Conservation (phyloP, 2,329 filamentous ascomycete genomes). For the Colletotrichum aenigma region DNA sequence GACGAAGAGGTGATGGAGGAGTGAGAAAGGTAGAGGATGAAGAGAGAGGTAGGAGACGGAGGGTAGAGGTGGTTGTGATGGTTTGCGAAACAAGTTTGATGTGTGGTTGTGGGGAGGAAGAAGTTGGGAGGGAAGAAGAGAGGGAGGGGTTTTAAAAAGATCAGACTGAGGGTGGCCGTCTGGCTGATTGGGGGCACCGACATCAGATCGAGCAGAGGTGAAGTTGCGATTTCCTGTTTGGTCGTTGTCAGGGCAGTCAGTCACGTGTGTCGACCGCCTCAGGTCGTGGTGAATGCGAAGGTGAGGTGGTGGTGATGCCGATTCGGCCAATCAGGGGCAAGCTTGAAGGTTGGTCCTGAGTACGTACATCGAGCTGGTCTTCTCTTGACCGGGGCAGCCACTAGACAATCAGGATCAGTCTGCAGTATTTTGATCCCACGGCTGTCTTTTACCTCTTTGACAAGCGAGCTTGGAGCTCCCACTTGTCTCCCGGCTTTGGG, state of each 20-base stretch:
- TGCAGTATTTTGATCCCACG: not conserved
- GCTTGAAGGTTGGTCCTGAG: not conserved
- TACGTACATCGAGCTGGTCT: not conserved
- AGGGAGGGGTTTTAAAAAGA: not conserved
- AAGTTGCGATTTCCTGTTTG: not conserved
- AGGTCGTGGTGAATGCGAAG: not conserved
- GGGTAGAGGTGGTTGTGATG: not conserved
- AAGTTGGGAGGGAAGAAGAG: not conserved
- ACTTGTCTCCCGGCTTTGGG: not conserved
- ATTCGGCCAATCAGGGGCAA: not conserved
- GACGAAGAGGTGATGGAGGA: not conserved
- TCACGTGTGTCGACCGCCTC: not conserved
- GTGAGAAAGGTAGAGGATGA: not conserved
- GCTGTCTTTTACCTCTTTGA: not conserved
- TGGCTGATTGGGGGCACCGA: not conserved
- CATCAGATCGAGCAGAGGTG: not conserved
- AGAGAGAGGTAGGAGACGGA: not conserved
- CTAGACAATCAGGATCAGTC: not conserved
- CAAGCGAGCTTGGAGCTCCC: not conserved
- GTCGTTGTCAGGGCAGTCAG: not conserved
- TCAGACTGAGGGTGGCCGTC: not conserved
- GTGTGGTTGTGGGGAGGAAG: not conserved
- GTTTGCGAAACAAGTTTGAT: not conserved
- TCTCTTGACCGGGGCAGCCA: not conserved
- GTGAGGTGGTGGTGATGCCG: not conserved